Evolutionary conservation across 345 rosid species (phyloP), one percentile per base, ranked within the genome.

Genomic region (Rhizophora mangle): DNA sequence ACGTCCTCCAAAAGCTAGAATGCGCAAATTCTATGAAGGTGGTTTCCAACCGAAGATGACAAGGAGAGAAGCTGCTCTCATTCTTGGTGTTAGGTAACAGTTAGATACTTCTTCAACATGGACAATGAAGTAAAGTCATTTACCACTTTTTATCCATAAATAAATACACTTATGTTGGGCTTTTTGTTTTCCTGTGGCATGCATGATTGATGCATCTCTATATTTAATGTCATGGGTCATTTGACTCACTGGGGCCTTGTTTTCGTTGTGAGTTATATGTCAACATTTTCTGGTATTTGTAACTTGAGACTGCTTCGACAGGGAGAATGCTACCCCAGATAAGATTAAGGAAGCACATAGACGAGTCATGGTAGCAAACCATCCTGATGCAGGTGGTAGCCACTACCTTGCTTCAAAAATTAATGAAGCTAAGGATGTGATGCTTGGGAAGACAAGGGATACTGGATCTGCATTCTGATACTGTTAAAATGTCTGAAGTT

Each of bases 361-460:
- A 82, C 87, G 63, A 81, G 97, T 88, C 24, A 89, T 93, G 97
- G 94, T 89, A 22, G 98, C 98, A 58, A 91, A 91, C 82, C 96
- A 88, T 76, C 97, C 94, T 1, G 97, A 89, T 76, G 94, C 96
- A 1, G 98, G 97, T 37, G 98, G 96, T 47, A 88, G 98, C 78
- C 93, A 93, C 79, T 93, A 85, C 83, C 80, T 93, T 6, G 96
- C 96, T 16, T 90, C 97, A n/a, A 93, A 90, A 76, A 87, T 91
- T 71, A 93, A 90, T 20, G 98, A 93, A 82, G 97, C 96, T 39
- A 89, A 89, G 75, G 96, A 90, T 21, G 78, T 86, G 52, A 84
- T 93, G 94, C 93, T 86, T 8, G 96, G 96, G 18, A 93, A 88
- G 81, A 81, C 85, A 8, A 83, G 78, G 80, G 81, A 79, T 76